A percentile compares a stretch with the other conserved stretches of the same genome.
phyloP scores from a whole-genome alignment of 2,329 filamentous ascomycete genomes.

The Talaromyces piceae region DNA sequence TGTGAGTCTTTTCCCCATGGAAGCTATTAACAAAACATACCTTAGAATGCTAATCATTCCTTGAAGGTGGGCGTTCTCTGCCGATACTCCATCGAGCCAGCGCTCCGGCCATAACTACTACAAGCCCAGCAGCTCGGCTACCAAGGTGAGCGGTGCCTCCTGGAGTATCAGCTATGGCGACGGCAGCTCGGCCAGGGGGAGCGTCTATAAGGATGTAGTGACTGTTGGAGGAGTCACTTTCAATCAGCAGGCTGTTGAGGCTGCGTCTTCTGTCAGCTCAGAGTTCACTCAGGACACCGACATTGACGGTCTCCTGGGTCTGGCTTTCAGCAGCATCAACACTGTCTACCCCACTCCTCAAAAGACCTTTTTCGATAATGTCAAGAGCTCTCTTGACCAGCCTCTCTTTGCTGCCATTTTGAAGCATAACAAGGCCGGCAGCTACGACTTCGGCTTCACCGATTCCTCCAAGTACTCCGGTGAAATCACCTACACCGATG shows the following conservation, averaged over 20 bases:
- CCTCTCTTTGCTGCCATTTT: conserved; percentile 1
- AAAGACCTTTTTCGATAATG: conserved; percentile 54
- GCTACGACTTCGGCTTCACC: conserved; percentile 5
- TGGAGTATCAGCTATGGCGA: conserved; percentile 62
- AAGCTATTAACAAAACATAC: neutral
- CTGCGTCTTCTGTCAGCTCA: conserved; percentile 52
- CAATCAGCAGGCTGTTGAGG: conserved; percentile 56
- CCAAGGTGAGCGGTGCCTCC: conserved; percentile 40
- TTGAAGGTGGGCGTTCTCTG: conserved; percentile 58
- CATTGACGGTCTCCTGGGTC: conserved; percentile 54
- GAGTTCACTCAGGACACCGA: conserved; percentile 45
- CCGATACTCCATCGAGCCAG: conserved; percentile 45
- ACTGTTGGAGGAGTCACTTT: conserved; percentile 53
- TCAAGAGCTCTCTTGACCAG: conserved; percentile 42
- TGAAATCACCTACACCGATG: conserved; percentile 1
- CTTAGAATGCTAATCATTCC: conserved; percentile 9
- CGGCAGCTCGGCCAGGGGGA: conserved; percentile 54
- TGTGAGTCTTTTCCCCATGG: conserved; percentile 40
- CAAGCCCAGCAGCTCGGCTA: conserved; percentile 42
- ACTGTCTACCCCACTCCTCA: conserved; percentile 31
- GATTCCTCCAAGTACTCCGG: conserved; percentile 1
- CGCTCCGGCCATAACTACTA: conserved; percentile 53
- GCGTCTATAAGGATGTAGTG: conserved; percentile 60
- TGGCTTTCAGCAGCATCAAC: conserved; percentile 55
- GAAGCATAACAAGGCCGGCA: neutral